Base-by-base conservation (phyloP, 352 stramenopile species). In the Phytophthora melonis region DNA sequence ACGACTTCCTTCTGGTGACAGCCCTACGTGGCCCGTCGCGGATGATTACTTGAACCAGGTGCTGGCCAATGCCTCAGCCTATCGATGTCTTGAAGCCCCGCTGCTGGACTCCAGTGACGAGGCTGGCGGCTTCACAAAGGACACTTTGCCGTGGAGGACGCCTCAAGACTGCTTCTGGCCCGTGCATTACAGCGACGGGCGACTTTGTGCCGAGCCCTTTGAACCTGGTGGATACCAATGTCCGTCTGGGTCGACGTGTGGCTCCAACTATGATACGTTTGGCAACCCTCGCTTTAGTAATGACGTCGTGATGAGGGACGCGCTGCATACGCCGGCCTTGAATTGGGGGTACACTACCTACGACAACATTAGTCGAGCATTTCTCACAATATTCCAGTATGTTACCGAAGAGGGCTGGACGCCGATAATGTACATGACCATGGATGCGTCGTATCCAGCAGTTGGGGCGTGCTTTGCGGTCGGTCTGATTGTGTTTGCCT, bases 321-420 rank as follows among this genome's bases (percentile, higher is more conserved):
- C 77, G 5, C 65, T 87, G 3, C 95, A 93, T 68, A 73, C 66
- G 11, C 39, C 58, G 0, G 66, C 72, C 9, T 58, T 97, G 0
- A 94, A 98, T 58, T 98, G 80, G 69, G 96, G 95, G 0, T 97
- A 94, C 62, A 97, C 93, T 0, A 93, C 75, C 23, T 99, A 98
- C 69, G 95, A 99, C 79, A 88, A 96, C 66, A 92, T 98, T 53
- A 73, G 77, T 6, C 83, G 63, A n/a, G 86, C 94, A 10, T 96
- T 98, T 45, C 75, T 98, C 23, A 96, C 92, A 2, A 96, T 98
- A 34, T 98, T 99, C 69, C 93, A 98, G 77, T 76, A 86, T 0
- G 88, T 99, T 23, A 99, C 94, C 5, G 67, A 97, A 25, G 95
- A 98, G 76, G 96, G 95, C 0, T 98, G 96, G 96, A 95, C 84